Conservation (phyloP, 2,329 filamentous ascomycete genomes). For the Paracamarosporium sp. region DNA sequence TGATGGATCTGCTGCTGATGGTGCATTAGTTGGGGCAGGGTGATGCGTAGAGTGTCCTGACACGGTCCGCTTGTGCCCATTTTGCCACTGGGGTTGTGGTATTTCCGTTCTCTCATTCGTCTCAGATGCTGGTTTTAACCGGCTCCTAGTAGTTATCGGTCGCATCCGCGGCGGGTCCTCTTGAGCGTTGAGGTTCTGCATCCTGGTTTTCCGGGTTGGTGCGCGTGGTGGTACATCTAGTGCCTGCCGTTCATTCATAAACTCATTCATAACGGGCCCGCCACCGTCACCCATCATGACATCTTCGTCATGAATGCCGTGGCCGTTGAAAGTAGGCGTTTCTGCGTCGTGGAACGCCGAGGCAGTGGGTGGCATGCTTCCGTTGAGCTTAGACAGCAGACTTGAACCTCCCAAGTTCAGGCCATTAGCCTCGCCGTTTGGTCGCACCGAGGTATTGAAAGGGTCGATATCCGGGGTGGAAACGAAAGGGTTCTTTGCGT, state of each 20-base stretch:
- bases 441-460: slow-evolving; percentile 48
- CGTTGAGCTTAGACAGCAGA: slow-evolving; percentile 52
- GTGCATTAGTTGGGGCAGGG: slow-evolving; percentile 27
- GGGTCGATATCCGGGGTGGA: slow-evolving; percentile 52
- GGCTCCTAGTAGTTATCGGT: slow-evolving; percentile 47
- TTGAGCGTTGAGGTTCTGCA: slow-evolving; percentile 39
- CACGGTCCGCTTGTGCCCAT: slow-evolving; percentile 86
- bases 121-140: slow-evolving; percentile 49
- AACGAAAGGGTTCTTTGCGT: slow-evolving; percentile 38
- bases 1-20: slow-evolving; percentile 47
- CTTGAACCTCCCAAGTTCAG: slow-evolving; percentile 46
- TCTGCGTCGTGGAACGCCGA: slow-evolving; percentile 47
- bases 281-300: slow-evolving; percentile 49
- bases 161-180: slow-evolving; percentile 49
- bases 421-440: slow-evolving; percentile 37
- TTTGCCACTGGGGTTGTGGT: slow-evolving; percentile 37
- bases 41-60: slow-evolving; percentile 73
- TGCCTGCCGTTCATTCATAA: slow-evolving; percentile 29
- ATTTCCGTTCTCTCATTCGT: slow-evolving; percentile 46
- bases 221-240: slow-evolving; percentile 58
- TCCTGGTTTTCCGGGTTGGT: slow-evolving; percentile 50
- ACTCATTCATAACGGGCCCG: slow-evolving; percentile 38
- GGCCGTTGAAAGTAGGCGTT: slow-evolving; percentile 55
- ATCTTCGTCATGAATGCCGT: slow-evolving; percentile 51
- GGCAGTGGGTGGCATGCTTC: slow-evolving; percentile 39